Percentiles rank a stretch among this genome's conserved stretches.
Conservation (phyloP, 2,329 filamentous ascomycete species). For the Neocatenulostroma microsporum region DNA sequence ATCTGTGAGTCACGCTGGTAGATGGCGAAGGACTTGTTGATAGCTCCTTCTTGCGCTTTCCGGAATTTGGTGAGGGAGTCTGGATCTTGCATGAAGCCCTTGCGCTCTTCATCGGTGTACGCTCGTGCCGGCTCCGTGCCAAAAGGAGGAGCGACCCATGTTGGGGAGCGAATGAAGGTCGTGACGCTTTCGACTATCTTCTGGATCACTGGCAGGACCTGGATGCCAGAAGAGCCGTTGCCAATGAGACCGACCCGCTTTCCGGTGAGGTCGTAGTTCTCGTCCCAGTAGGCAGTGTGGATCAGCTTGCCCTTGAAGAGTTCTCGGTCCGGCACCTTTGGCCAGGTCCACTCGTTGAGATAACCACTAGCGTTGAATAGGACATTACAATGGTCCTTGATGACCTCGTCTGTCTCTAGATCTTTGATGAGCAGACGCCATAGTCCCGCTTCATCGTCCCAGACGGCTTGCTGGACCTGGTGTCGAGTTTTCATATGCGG, state of each 20-base stretch:
- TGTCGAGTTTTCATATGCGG: too few species aligned
- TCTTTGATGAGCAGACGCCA: too few species aligned
- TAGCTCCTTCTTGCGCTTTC: slow-evolving; percentile 37
- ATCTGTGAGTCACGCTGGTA: too few species aligned
- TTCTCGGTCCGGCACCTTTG: too few species aligned
- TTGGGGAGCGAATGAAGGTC: slow-evolving; percentile 32
- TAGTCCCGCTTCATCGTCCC: too few species aligned
- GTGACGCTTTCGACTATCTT: slow-evolving; percentile 28
- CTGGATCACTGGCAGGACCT: slow-evolving; percentile 30
- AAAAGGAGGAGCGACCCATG: slow-evolving; percentile 31
- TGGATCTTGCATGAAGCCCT: slow-evolving; percentile 30
- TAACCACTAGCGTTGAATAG: too few species aligned
- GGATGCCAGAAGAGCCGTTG: slow-evolving; percentile 32
- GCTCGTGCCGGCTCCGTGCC: too few species aligned
- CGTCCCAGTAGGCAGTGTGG: slow-evolving; percentile 30
- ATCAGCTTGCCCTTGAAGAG: slow-evolving; percentile 29
- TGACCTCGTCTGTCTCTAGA: too few species aligned
- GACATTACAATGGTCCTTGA: too few species aligned
- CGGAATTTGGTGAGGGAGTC: slow-evolving; percentile 37
- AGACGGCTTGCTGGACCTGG: too few species aligned
- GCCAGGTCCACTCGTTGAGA: too few species aligned
- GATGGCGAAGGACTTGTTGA: too few species aligned
- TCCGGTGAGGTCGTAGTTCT: slow-evolving; percentile 20
- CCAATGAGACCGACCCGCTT: slow-evolving; percentile 28
- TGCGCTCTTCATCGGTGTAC: slow-evolving; percentile 24